phyloP scores from a whole-genome alignment of 768 basidiomycete species.

The Termitomyces sp. region DNA sequence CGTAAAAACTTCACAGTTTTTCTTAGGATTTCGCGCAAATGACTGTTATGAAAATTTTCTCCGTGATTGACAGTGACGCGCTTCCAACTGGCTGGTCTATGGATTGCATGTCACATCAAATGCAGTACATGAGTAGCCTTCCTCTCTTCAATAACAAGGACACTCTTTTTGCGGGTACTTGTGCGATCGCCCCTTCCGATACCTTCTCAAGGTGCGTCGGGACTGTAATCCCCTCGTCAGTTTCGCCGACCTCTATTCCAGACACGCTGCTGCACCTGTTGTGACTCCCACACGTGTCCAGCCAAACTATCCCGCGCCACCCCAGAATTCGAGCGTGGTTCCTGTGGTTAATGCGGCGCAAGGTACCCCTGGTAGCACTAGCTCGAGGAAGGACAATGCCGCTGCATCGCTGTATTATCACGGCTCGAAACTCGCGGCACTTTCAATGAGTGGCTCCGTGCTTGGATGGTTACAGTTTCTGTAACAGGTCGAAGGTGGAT shows the following conservation, averaged over 20 bases:
- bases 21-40: slow-evolving; percentile 27
- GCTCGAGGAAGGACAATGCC: slow-evolving; percentile 2
- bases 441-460: background rate
- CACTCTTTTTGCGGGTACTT: slow-evolving; percentile 24
- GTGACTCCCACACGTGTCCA: slow-evolving; percentile 4
- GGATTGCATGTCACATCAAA: slow-evolving; percentile 26
- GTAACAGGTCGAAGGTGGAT: background rate
- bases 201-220: slow-evolving; percentile 7
- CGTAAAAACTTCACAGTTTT: background rate
- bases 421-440: background rate
- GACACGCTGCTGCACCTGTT: slow-evolving; percentile 10
- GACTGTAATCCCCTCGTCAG: background rate
- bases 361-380: background rate
- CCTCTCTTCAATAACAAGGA: slow-evolving; percentile 17
- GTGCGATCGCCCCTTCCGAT: slow-evolving; percentile 13
- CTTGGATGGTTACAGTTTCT: slow-evolving; percentile 8
- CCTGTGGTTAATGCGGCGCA: slow-evolving; percentile 2
- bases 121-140: slow-evolving; percentile 18
- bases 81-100: slow-evolving; percentile 21
- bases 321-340: background rate
- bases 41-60: slow-evolving; percentile 20
- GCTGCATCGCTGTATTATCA: background rate
- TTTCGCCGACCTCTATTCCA: background rate
- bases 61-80: slow-evolving; percentile 16
- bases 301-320: slow-evolving; percentile 1